Percentiles rank a stretch among this genome's conserved stretches.
Conservation (phyloP, 2,329 filamentous ascomycete species). For the Colletotrichum sp. region DNA sequence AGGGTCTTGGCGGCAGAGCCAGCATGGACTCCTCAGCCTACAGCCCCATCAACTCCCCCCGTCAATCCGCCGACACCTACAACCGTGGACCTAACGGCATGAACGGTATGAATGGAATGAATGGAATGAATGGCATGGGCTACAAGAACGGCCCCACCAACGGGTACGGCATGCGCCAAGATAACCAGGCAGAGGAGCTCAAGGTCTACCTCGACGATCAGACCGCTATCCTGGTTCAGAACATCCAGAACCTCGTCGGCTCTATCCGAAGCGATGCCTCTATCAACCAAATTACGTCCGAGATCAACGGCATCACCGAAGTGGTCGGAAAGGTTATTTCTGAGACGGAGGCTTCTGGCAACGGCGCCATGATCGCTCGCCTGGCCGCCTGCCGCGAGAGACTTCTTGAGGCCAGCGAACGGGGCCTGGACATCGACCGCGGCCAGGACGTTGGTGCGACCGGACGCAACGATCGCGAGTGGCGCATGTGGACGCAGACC, state of each 20-base stretch:
- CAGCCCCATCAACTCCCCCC: constrained; percentile 74
- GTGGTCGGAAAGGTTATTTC: constrained; percentile 74
- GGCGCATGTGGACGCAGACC: constrained; percentile 70
- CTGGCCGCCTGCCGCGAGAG: constrained; percentile 69
- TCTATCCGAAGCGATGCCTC: constrained; percentile 70
- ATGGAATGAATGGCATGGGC: constrained; percentile 35
- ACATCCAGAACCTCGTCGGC: constrained; percentile 80
- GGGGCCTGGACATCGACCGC: constrained; percentile 66
- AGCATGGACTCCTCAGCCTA: constrained; percentile 77
- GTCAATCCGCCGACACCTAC: constrained; percentile 58
- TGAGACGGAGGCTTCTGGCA: constrained; percentile 65
- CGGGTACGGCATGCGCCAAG: constrained; percentile 41
- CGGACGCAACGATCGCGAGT: constrained; percentile 58
- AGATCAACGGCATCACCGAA: constrained; percentile 73
- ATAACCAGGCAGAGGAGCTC: constrained; percentile 54
- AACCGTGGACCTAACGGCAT: constrained; percentile 35
- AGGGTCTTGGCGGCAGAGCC: constrained; percentile 59
- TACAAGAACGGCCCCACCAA: constrained; percentile 41
- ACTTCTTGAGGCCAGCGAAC: constrained; percentile 67
- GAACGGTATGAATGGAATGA: constrained; percentile 39
- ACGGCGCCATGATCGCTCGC: constrained; percentile 57
- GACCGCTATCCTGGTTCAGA: constrained; percentile 78
- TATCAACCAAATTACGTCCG: constrained; percentile 68
- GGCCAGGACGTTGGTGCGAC: constrained; percentile 63
- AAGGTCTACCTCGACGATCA: constrained; percentile 84